Conservation (phyloP, 1,284 basidiomycete genomes). For the Pyrrhoderma noxium region DNA sequence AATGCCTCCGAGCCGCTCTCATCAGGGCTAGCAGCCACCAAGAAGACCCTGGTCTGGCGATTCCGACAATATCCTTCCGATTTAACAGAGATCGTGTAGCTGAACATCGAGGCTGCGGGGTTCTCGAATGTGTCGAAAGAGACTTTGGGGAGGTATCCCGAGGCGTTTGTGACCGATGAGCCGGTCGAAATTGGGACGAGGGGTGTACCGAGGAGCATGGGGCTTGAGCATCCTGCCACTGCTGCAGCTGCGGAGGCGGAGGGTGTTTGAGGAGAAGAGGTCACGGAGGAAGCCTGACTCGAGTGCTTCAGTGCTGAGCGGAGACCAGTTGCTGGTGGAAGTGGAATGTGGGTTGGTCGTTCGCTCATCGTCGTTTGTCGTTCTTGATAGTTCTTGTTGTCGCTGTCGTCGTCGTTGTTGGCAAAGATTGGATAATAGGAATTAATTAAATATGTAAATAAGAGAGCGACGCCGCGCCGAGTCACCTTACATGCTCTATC, state of each 20-base stretch:
- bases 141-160: conserved; percentile 76
- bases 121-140: conserved; percentile 64
- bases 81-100: conserved; percentile 74
- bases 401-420: too few relatives aligned
- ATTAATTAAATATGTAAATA: too few relatives aligned
- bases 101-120: conserved; percentile 36
- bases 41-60: conserved; percentile 80
- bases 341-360: conserved; percentile 16
- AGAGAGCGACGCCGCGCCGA: too few relatives aligned
- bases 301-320: conserved; percentile 46
- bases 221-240: background rate
- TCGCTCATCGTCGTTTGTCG: conserved; percentile 12
- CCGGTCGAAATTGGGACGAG: conserved; percentile 8
- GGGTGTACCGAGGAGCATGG: background rate
- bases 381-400: background rate
- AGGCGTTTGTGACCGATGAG: conserved; percentile 24
- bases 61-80: conserved; percentile 76
- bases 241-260: conserved; percentile 21
- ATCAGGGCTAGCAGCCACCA: conserved; percentile 86
- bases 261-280: conserved; percentile 19
- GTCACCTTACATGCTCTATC: too few relatives aligned
- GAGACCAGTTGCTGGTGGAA: conserved; percentile 23
- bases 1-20: conserved; percentile 81
- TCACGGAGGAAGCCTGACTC: conserved; percentile 19
- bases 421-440: too few relatives aligned